Conservation (phyloP, 164 flowering plant genomes). For the Aristolochia fimbriata region DNA sequence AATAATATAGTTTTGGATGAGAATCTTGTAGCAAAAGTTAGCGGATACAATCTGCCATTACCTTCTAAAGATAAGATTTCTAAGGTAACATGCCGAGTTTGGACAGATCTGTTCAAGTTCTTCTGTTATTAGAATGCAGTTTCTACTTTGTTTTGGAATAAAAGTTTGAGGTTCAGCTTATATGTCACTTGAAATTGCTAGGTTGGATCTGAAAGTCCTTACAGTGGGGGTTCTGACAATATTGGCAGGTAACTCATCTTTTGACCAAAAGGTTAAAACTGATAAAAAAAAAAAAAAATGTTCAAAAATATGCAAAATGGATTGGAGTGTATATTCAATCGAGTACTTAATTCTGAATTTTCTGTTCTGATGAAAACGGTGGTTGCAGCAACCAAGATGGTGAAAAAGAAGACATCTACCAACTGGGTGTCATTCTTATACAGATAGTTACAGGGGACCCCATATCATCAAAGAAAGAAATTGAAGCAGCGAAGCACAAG, state of each 20-base stretch:
- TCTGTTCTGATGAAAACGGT: neutral
- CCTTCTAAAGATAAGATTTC: conserved; percentile 13
- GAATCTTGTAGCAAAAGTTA: conserved; percentile 56
- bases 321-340: neutral
- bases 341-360: neutral
- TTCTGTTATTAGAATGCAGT: neutral
- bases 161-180: neutral
- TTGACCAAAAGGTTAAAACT: too few species aligned
- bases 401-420: conserved; percentile 64
- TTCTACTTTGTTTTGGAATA: neutral
- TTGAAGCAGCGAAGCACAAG: conserved; percentile 41
- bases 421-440: conserved; percentile 53
- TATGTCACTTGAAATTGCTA: conserved; percentile 10
- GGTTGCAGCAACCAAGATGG: conserved; percentile 28
- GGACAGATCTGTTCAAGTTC: too few species aligned
- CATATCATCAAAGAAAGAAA: conserved; percentile 32
- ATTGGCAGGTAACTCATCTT: conserved; percentile 18
- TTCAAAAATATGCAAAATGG: too few species aligned
- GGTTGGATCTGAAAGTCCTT: conserved; percentile 44
- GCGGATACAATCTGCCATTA: conserved; percentile 49
- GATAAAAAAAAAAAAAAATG: too few species aligned
- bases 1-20: conserved; percentile 67
- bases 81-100: conserved; percentile 25
- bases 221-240: conserved; percentile 14
- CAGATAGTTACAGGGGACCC: conserved; percentile 54